Percentiles rank a stretch among this genome's conserved stretches.
phyloP scores from a whole-genome alignment of 345 rosid genomes.

The Conringia planisiliqua region DNA sequence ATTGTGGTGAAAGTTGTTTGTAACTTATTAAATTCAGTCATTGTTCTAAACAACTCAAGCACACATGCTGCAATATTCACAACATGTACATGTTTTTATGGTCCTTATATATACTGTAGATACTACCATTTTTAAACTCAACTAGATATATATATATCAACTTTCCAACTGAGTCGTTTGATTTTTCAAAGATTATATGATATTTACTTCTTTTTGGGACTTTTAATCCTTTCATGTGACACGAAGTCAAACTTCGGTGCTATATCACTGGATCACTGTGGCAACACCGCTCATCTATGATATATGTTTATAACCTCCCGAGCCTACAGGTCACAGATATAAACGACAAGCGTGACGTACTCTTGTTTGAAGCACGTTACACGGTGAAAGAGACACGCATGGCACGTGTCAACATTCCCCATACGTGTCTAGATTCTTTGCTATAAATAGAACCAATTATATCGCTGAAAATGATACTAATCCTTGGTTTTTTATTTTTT shows the following conservation, averaged over 20 bases:
- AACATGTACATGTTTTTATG: too few species aligned
- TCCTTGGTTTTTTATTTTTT: neutral
- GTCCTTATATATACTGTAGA: too few species aligned
- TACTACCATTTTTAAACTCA: too few species aligned
- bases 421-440: conserved; percentile 17
- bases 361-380: neutral
- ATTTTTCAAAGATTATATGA: neutral
- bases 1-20: conserved; percentile 20
- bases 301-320: neutral
- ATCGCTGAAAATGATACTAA: neutral
- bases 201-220: neutral
- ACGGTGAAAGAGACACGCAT: neutral
- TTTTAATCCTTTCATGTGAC: neutral
- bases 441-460: neutral
- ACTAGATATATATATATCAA: too few species aligned
- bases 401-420: neutral
- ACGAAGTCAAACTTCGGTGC: neutral
- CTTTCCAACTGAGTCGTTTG: too few species aligned
- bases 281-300: neutral
- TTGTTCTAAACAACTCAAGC: too few species aligned
- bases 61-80: too few species aligned
- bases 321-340: neutral
- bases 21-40: neutral
- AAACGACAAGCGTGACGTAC: neutral
- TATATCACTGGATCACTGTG: neutral